These are phyloP conservation scores for Lasiodiplodia sp. DNA, from an alignment of 2,329 filamentous ascomycete genomes.

Conservation along the genomic window DNA sequence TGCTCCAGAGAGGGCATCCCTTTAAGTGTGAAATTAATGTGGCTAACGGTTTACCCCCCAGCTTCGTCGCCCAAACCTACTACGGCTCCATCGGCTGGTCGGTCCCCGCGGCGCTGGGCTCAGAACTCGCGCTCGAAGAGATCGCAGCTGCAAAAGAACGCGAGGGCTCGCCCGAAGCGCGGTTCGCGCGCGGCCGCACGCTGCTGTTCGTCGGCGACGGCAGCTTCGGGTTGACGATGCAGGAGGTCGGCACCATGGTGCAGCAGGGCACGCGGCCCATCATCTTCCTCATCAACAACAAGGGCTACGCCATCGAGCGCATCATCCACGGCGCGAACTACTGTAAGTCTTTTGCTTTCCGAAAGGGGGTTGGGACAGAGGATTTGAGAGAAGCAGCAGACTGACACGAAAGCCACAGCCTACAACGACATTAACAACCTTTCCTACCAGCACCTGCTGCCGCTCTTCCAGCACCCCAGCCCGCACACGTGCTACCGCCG, in stretches of 20 bases:
- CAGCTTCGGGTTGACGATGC: conserved; percentile 48
- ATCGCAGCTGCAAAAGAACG: background rate
- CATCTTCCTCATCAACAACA: conserved; percentile 48
- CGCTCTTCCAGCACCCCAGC: conserved; percentile 47
- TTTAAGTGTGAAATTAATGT: too few species aligned
- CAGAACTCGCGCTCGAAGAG: conserved; percentile 59
- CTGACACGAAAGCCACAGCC: conserved; percentile 33
- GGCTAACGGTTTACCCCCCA: background rate
- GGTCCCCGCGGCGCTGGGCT: conserved; percentile 51
- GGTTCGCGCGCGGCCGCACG: conserved; percentile 46
- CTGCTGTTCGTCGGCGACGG: conserved; percentile 55
- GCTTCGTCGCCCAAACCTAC: conserved; percentile 51
- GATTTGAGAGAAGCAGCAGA: too few species aligned
- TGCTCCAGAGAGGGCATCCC: background rate
- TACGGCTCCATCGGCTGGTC: conserved; percentile 55
- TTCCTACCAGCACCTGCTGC: conserved; percentile 49
- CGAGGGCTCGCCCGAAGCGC: background rate
- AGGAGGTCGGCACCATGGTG: conserved; percentile 49
- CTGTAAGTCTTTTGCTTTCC: conserved; percentile 32
- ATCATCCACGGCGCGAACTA: conserved; percentile 51
- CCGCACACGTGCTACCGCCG: conserved; percentile 45
- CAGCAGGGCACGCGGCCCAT: conserved; percentile 42
- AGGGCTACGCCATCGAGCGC: conserved; percentile 50
- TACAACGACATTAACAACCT: conserved; percentile 52
- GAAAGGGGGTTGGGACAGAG: too few species aligned